These are phyloP conservation scores for Boletus huronensis DNA, from an alignment of 768 basidiomycete genomes.

Conservation along the genomic window DNA sequence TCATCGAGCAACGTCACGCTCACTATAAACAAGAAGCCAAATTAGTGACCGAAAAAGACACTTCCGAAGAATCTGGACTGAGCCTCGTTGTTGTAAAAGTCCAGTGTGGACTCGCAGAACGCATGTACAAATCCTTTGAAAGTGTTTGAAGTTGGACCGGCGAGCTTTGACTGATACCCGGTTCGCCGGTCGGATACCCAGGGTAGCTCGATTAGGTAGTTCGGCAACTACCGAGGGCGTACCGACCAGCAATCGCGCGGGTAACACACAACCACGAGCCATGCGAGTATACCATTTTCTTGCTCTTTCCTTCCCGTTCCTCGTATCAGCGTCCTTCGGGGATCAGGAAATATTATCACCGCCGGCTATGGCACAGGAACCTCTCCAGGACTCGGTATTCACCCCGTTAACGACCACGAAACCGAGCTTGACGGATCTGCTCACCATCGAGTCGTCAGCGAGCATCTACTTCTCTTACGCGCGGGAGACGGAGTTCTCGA, in stretches of 20 bases:
- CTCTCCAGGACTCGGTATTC: conserved; percentile 11
- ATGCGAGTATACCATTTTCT: conserved; percentile 24
- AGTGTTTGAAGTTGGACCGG: too few relatives aligned
- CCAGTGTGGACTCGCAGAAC: not conserved
- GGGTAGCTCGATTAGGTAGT: not conserved
- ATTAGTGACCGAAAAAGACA: not conserved
- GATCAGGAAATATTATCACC: conserved; percentile 28
- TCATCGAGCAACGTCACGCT: too few relatives aligned
- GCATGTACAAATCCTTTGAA: too few relatives aligned
- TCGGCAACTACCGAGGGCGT: conserved; percentile 5
- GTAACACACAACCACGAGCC: not conserved
- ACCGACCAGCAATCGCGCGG: not conserved
- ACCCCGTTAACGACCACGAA: conserved; percentile 39
- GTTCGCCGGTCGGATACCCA: not conserved
- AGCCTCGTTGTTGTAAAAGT: too few relatives aligned
- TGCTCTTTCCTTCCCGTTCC: conserved; percentile 28
- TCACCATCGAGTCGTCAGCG: conserved; percentile 69
- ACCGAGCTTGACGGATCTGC: conserved; percentile 68
- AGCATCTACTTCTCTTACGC: conserved; percentile 87
- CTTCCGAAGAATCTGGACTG: not conserved
- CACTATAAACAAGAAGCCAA: too few relatives aligned
- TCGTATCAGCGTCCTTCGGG: conserved; percentile 28
- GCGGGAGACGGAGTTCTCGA: conserved; percentile 62
- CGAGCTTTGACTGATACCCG: too few relatives aligned
- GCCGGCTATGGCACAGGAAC: conserved; percentile 12